Conservation (phyloP, 2,329 filamentous ascomycete genomes). For the Colletotrichum somersetense region DNA sequence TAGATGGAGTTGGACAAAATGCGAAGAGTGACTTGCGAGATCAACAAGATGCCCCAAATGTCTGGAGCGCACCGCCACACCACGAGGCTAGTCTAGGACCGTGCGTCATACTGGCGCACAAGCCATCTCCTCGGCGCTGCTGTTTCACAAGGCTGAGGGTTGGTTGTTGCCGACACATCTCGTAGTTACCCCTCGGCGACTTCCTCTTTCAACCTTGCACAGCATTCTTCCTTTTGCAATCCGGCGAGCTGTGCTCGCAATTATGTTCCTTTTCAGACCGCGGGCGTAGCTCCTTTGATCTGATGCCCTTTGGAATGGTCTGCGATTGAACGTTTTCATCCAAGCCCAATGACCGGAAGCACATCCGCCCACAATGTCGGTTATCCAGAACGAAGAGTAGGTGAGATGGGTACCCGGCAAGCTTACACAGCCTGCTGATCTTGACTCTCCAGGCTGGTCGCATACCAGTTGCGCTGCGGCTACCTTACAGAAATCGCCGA, state of each 20-base stretch:
- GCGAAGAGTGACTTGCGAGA: background rate
- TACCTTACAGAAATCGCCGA: conserved; percentile 86
- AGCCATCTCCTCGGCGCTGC: conserved; percentile 24
- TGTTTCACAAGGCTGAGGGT: conserved; percentile 43
- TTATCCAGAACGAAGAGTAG: conserved; percentile 60
- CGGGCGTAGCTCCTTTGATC: conserved; percentile 22
- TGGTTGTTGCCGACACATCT: conserved; percentile 23
- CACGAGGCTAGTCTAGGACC: conserved; percentile 30
- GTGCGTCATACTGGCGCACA: conserved; percentile 31
- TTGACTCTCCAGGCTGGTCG: conserved; percentile 72
- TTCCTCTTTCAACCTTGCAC: conserved; percentile 10
- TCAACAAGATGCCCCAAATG: background rate
- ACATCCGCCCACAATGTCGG: conserved; percentile 53
- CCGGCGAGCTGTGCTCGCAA: conserved; percentile 38
- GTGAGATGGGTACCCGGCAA: conserved; percentile 31
- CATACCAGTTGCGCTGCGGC: conserved; percentile 84
- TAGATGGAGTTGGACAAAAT: conserved; percentile 7
- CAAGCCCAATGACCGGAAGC: conserved; percentile 30
- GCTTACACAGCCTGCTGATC: background rate
- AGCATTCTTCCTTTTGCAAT: conserved; percentile 18
- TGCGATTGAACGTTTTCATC: conserved; percentile 18
- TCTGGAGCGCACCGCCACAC: conserved; percentile 21
- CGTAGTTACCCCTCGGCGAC: conserved; percentile 25
- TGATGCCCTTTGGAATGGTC: conserved; percentile 28
- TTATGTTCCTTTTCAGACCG: conserved; percentile 33